phyloP scores from a whole-genome alignment of 2,329 filamentous ascomycete species.

The Cladophialophora exuberans region DNA sequence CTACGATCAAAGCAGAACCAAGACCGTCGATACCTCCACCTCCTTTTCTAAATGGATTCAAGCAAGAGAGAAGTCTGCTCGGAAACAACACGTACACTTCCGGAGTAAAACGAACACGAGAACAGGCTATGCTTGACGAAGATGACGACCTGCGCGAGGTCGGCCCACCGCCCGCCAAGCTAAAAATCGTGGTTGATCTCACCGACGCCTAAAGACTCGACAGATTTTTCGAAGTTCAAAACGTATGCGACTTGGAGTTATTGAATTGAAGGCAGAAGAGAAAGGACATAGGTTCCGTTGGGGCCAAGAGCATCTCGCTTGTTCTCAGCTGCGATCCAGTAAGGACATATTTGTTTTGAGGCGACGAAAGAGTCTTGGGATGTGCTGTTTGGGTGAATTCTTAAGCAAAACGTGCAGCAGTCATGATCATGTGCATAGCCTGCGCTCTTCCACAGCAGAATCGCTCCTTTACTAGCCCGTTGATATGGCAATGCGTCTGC shows the following conservation, averaged over 20 bases:
- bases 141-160: constrained; percentile 14
- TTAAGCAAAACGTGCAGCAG: too few relatives aligned
- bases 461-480: too few relatives aligned
- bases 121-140: constrained; percentile 6
- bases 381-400: too few relatives aligned
- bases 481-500: too few relatives aligned
- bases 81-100: background rate
- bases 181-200: constrained; percentile 14
- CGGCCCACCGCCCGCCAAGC: constrained; percentile 2
- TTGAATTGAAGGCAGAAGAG: too few relatives aligned
- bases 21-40: background rate
- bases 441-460: too few relatives aligned
- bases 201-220: constrained; percentile 12
- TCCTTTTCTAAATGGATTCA: background rate
- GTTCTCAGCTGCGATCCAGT: too few relatives aligned
- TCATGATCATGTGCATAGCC: too few relatives aligned
- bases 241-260: background rate
- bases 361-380: too few relatives aligned
- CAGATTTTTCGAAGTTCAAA: background rate
- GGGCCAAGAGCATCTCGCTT: too few relatives aligned
- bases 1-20: background rate
- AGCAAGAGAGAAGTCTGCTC: background rate
- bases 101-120: background rate
- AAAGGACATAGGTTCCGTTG: too few relatives aligned
- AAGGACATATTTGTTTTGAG: too few relatives aligned